These are phyloP conservation scores for Colletotrichum shisoi DNA, from an alignment of 2,329 filamentous ascomycete species.

Conservation along the genomic window DNA sequence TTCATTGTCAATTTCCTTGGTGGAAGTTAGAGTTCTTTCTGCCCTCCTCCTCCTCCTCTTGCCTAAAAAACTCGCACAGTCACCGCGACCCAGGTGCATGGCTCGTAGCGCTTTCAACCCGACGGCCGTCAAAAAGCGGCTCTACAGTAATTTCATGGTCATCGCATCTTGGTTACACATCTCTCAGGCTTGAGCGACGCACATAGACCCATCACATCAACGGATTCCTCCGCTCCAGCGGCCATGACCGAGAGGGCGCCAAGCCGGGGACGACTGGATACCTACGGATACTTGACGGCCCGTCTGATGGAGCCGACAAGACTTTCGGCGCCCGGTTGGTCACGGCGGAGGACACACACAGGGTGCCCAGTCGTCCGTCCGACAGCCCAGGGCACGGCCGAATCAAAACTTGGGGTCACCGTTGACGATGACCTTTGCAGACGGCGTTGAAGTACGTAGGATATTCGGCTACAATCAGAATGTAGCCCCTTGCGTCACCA, in stretches of 20 bases:
- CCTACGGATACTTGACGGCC: background rate
- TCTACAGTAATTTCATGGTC: background rate
- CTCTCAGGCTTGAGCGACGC: background rate
- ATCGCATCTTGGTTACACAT: background rate
- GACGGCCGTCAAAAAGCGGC: background rate
- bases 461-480: background rate
- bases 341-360: background rate
- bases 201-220: slow-evolving; percentile 7
- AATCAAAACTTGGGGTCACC: background rate
- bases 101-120: background rate
- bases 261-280: background rate
- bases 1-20: background rate
- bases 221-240: background rate
- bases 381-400: background rate
- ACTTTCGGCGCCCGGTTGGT: background rate
- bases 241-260: background rate
- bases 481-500: background rate
- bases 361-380: background rate
- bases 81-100: background rate
- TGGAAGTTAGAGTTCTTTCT: background rate
- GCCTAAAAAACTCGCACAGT: no score
- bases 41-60: background rate
- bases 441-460: background rate
- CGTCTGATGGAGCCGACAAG: background rate
- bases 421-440: background rate